Conservation (phyloP, 164 flowering plant species). For the Tetrastigma voinierianum region DNA sequence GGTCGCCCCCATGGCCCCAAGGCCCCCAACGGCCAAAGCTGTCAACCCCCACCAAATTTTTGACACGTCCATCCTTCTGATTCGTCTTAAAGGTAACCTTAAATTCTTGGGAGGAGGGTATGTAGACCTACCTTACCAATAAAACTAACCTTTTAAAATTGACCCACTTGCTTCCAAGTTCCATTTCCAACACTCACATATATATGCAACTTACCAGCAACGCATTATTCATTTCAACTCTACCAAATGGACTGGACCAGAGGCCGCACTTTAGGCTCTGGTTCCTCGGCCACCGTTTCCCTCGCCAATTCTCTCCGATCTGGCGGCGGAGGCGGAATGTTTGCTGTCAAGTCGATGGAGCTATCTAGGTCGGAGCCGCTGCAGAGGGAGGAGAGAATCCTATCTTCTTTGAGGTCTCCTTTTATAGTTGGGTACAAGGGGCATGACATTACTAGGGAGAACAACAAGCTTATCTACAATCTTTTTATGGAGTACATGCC, state of each 20-base stretch:
- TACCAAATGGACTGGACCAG: conserved; percentile 62
- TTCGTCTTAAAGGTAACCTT: not conserved
- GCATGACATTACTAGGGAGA: conserved; percentile 43
- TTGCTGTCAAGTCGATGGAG: conserved; percentile 75
- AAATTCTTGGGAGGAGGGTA: not conserved
- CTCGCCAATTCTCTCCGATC: conserved; percentile 36
- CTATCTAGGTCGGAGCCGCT: conserved; percentile 32
- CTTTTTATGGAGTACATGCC: conserved; percentile 66
- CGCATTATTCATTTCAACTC: not conserved
- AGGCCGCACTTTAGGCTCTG: conserved; percentile 53
- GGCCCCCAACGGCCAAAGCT: conserved; percentile 14
- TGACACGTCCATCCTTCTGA: conserved; percentile 22
- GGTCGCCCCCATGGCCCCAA: conserved; percentile 9
- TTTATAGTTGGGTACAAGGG: conserved; percentile 56
- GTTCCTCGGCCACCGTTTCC: conserved; percentile 42
- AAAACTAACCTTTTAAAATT: not conserved
- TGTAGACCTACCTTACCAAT: conserved; percentile 9
- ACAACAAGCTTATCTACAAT: conserved; percentile 43
- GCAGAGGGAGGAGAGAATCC: conserved; percentile 56
- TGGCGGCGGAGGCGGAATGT: conserved; percentile 46
- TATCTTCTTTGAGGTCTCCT: conserved; percentile 43
- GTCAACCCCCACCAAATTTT: conserved; percentile 17
- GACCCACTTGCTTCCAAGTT: not conserved
- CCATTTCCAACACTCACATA: conserved; percentile 8
- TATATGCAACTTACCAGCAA: not conserved